Evolutionary conservation across 257 asterid genomes (phyloP).

Genomic region (Ajuga chamaepitys): DNA sequence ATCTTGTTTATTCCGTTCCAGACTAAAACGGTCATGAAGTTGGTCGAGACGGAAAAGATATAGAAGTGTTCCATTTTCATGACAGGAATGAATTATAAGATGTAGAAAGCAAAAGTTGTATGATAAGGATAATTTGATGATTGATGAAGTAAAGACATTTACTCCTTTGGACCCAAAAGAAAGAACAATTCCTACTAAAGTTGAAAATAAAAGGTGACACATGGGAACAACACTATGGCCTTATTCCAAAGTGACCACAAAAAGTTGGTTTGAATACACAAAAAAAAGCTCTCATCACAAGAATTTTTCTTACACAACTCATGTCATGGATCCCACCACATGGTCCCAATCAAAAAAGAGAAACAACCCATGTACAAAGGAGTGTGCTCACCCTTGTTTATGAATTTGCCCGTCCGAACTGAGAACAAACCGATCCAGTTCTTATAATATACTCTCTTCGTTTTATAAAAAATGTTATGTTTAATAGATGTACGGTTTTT

Average conservation of each 20-base stretch:
- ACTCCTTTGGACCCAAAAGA: neutral
- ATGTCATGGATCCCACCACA: conserved; percentile 31
- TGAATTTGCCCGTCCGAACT: too few relatives aligned
- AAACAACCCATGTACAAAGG: conserved; percentile 13
- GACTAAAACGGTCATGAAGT: too few relatives aligned
- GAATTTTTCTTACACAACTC: neutral
- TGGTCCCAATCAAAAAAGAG: conserved; percentile 23
- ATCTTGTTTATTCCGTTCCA: too few relatives aligned
- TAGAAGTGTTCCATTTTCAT: too few relatives aligned
- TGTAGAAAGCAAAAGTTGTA: neutral
- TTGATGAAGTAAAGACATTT: neutral
- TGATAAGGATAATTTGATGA: neutral
- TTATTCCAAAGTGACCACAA: conserved; percentile 22
- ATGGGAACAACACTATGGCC: conserved; percentile 9
- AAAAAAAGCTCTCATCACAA: conserved; percentile 16
- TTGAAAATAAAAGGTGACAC: conserved; percentile 15
- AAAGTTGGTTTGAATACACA: conserved; percentile 20
- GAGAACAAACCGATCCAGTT: too few relatives aligned
- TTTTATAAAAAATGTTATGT: too few relatives aligned
- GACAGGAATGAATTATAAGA: neutral
- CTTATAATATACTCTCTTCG: too few relatives aligned
- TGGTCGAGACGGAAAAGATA: too few relatives aligned
- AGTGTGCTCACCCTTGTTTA: conserved; percentile 22
- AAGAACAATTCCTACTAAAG: conserved; percentile 8
- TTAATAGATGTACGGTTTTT: too few relatives aligned